Evolutionary conservation across 352 stramenopile genomes (phyloP), one percentile per base, ranked within the genome.

Genomic region (Globisporangium carolinianum): DNA sequence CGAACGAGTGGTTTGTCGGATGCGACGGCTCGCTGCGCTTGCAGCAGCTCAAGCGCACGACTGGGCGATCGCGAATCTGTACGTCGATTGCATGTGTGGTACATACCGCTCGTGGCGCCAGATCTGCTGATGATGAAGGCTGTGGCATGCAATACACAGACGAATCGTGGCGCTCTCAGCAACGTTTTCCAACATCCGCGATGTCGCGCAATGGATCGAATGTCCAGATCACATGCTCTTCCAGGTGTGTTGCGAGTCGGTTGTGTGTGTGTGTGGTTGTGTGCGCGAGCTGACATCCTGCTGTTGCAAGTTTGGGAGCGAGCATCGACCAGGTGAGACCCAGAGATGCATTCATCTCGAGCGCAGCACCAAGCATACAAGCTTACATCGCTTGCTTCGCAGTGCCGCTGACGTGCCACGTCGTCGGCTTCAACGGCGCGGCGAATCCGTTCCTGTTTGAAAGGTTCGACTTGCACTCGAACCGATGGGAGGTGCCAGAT

Each of bases 391-490:
- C 18, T 50, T 57, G 51, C 6, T 10, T 39, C 50, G 4, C 52
- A 79, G 71, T 75, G 15, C 66, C 71, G 8, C 52, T 79, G 32
- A 59, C 38, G 11, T 63, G 52, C 14, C 63, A 65, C 47, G 66
- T 79, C 4, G 38, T 75, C 12, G 71, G 68, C 18, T 79, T 63
- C 56, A 54, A 50, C 24, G 50, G 51, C 47, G 57, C 55, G 5
- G 52, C 42, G 1, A 79, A 75, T 18, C 47, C 57, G 17, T 79
- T 73, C 43, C 32, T 73, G 14, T 76, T 79, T 50, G 68, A 79
- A 47, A 38, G 64, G 70, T 76, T 57, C 11, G 45, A 11, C 8
- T 32, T 14, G 41, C 35, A n/a, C 5, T 47, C 12, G 12, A 15
- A 46, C 35, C 6, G 37, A 9, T 17, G 9, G 17, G 24, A 39